Conservation (phyloP, 2,329 filamentous ascomycete genomes). For the Trichothecium roseum region DNA sequence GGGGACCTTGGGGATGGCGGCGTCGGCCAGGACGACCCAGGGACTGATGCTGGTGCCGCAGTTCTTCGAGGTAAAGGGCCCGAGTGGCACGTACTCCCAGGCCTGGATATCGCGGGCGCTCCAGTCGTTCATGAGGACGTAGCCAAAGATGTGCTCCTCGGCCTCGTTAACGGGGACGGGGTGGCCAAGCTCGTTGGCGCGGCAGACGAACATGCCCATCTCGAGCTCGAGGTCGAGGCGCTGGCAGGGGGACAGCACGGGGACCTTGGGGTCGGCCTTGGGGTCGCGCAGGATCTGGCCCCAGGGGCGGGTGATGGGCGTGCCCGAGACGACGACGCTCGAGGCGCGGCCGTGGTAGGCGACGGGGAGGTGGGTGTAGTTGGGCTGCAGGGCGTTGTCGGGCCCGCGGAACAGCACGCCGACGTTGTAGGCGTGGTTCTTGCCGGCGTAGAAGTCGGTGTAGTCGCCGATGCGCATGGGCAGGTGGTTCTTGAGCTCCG, state of each 20-base stretch:
- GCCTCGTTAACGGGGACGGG: slow-evolving; percentile 58
- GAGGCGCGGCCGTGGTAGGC: slow-evolving; percentile 74
- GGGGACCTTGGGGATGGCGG: slow-evolving; percentile 6
- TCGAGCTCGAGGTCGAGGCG: slow-evolving; percentile 70
- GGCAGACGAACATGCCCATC: slow-evolving; percentile 64
- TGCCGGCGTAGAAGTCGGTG: slow-evolving; percentile 74
- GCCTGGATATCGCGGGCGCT: slow-evolving; percentile 44
- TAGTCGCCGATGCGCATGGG: slow-evolving; percentile 75
- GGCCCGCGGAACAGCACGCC: slow-evolving; percentile 65
- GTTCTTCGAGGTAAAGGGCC: slow-evolving; percentile 47
- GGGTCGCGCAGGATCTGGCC: slow-evolving; percentile 54
- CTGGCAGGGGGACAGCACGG: slow-evolving; percentile 48
- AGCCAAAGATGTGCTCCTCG: slow-evolving; percentile 33
- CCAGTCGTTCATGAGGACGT: slow-evolving; percentile 52
- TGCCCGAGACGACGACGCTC: slow-evolving; percentile 65
- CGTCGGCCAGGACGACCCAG: slow-evolving; percentile 34
- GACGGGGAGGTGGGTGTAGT: slow-evolving; percentile 72
- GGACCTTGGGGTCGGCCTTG: slow-evolving; percentile 41
- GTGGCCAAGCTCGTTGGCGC: slow-evolving; percentile 54
- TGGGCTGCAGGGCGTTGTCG: slow-evolving; percentile 65
- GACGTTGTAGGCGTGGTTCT: slow-evolving; percentile 64
- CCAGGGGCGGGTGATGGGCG: slow-evolving; percentile 59
- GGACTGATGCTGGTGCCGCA: slow-evolving; percentile 45
- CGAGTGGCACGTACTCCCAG: slow-evolving; percentile 44
- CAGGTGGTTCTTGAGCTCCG: slow-evolving; percentile 54